Conservation (phyloP, 345 rosid species). For the Murraya koenigii region DNA sequence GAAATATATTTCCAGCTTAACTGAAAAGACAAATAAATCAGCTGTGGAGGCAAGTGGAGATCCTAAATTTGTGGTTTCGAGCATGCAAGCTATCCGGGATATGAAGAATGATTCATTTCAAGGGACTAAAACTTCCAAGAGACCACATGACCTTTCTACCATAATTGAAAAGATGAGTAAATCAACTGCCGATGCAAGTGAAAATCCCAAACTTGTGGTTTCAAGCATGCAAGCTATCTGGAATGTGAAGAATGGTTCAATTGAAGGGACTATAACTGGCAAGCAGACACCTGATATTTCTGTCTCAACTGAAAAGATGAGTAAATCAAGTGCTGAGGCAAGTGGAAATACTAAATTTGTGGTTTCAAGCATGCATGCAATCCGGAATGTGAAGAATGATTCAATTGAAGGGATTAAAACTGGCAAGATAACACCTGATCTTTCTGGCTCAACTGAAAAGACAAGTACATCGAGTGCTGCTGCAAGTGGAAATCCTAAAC, state of each 20-base stretch:
- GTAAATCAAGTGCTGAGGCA: conserved; percentile 16
- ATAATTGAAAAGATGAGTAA: conserved; percentile 38
- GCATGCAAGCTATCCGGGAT: conserved; percentile 33
- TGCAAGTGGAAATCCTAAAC: conserved; percentile 21
- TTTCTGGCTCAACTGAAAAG: conserved; percentile 39
- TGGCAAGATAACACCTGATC: not conserved
- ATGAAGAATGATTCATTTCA: conserved; percentile 35
- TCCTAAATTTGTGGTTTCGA: conserved; percentile 31
- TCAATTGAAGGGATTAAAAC: conserved; percentile 30
- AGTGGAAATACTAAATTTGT: conserved; percentile 22
- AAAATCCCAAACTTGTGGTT: conserved; percentile 26
- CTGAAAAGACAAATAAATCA: conserved; percentile 37
- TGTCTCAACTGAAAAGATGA: conserved; percentile 37
- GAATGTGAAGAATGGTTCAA: conserved; percentile 33
- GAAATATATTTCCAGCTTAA: conserved; percentile 29
- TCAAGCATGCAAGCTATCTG: conserved; percentile 32
- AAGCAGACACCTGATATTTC: conserved; percentile 13
- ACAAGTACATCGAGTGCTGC: conserved; percentile 22
- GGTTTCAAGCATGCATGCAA: conserved; percentile 35
- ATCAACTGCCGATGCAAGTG: conserved; percentile 11
- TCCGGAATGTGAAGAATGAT: conserved; percentile 29
- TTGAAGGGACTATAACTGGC: conserved; percentile 22
- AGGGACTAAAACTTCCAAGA: conserved; percentile 10
- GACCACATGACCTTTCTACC: conserved; percentile 19
- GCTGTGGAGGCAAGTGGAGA: conserved; percentile 13